Conservation (phyloP, 192 early-diverging fungal genomes). For the Paraglomus occultum region DNA sequence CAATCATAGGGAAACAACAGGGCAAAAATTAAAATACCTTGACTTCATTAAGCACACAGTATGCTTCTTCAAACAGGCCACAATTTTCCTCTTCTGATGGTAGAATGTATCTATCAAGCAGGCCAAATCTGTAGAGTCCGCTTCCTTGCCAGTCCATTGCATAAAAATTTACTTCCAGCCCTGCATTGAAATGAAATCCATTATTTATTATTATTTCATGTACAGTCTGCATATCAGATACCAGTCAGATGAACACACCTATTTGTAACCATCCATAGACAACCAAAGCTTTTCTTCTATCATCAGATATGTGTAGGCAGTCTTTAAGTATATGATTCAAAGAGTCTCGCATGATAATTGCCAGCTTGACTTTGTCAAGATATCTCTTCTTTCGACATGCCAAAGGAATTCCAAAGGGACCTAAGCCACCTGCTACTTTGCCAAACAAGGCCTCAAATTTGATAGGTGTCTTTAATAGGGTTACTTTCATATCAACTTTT, state of each 20-base stretch:
- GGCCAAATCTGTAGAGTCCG: conserved; percentile 2
- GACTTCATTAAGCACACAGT: not conserved
- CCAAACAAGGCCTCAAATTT: conserved; percentile 3
- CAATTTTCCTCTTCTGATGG: not conserved
- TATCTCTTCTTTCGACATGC: not conserved
- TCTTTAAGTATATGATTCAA: not conserved
- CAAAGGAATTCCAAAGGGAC: not conserved
- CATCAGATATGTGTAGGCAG: not conserved
- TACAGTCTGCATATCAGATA: not conserved
- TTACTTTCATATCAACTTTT: conserved; percentile 2
- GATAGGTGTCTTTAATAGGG: not conserved
- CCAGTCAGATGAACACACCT: not conserved
- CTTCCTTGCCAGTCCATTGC: conserved; percentile 1
- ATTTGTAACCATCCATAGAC: conserved; percentile 5
- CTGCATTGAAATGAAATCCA: conserved; percentile 5
- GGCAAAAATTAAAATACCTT: conserved; percentile 1
- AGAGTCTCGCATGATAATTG: conserved; percentile 1
- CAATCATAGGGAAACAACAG: not conserved
- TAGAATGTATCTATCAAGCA: not conserved
- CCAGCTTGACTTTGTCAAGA: conserved; percentile 1
- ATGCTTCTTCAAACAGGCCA: not conserved
- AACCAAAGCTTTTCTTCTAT: not conserved
- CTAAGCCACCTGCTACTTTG: not conserved
- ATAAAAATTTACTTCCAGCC: not conserved
- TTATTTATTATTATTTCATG: not conserved